Evolutionary conservation across 2,329 filamentous ascomycete genomes (phyloP).

Genomic region (Colletotrichum zoysiae): DNA sequence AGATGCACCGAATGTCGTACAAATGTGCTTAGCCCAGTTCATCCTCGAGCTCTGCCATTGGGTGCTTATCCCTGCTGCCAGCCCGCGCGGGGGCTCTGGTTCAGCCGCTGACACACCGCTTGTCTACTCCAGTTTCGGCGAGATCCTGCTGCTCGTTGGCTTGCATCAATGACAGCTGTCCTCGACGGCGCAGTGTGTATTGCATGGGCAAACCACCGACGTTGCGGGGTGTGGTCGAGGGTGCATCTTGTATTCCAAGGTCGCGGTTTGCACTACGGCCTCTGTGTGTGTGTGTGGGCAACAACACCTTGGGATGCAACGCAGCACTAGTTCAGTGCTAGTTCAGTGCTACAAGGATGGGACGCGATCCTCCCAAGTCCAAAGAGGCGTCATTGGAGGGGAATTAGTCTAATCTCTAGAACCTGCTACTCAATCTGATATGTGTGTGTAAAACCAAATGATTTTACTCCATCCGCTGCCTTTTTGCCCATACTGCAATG

Average conservation of each 20-base stretch:
- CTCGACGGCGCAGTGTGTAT: not conserved
- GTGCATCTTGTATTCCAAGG: not conserved
- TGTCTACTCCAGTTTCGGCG: conserved; percentile 2
- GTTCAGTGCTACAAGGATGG: not conserved
- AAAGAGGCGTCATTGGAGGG: not conserved
- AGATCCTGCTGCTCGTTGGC: not conserved
- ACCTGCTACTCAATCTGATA: not conserved
- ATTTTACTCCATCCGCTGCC: not conserved
- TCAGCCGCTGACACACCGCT: conserved; percentile 32
- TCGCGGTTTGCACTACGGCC: not conserved
- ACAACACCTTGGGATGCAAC: not conserved
- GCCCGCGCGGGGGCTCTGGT: conserved; percentile 21
- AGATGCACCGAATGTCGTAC: conserved; percentile 9
- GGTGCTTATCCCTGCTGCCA: conserved; percentile 14
- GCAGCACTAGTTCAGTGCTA: not conserved
- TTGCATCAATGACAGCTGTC: conserved; percentile 13
- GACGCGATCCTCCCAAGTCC: not conserved
- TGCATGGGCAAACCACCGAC: not conserved
- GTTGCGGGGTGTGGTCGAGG: not conserved
- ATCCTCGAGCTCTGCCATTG: conserved; percentile 9
- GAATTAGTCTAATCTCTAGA: not conserved
- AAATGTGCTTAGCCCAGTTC: conserved; percentile 9
- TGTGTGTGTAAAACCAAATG: too few relatives aligned
- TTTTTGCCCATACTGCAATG: not conserved
- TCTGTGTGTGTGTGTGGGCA: not conserved